Evolutionary conservation across 2,329 filamentous ascomycete species (phyloP).

Genomic region (Aspergillus neoniger): DNA sequence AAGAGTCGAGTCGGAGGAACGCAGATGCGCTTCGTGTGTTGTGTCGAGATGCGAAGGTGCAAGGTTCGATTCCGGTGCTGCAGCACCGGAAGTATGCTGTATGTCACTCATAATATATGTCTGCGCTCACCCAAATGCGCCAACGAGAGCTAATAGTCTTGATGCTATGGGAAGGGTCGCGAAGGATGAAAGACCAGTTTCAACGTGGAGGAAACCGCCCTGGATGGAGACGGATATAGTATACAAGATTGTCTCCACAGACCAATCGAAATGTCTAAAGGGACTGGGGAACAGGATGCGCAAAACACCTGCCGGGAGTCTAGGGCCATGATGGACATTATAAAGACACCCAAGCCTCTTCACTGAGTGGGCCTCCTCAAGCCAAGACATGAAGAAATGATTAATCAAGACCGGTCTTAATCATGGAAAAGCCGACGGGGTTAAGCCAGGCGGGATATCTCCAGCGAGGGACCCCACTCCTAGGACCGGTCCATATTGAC

Average conservation of each 20-base stretch:
- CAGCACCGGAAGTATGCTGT: constrained; percentile 2
- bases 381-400: neutral
- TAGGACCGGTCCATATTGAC: neutral
- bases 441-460: neutral
- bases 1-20: constrained; percentile 18
- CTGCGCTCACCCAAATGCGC: neutral
- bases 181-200: neutral
- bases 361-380: neutral
- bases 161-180: neutral
- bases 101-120: constrained; percentile 1
- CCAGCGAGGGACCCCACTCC: neutral
- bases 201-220: neutral
- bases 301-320: neutral
- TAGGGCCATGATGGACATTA: neutral
- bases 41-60: constrained; percentile 10
- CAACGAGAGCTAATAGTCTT: neutral
- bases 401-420: neutral
- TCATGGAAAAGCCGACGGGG: neutral
- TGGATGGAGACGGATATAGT: neutral
- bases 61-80: constrained; percentile 8
- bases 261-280: neutral
- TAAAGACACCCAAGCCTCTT: neutral
- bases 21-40: constrained; percentile 6
- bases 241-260: neutral
- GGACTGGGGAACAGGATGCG: neutral